These are phyloP conservation scores for Termitomyces titanicus DNA, from an alignment of 768 basidiomycete genomes.

Conservation along the genomic window DNA sequence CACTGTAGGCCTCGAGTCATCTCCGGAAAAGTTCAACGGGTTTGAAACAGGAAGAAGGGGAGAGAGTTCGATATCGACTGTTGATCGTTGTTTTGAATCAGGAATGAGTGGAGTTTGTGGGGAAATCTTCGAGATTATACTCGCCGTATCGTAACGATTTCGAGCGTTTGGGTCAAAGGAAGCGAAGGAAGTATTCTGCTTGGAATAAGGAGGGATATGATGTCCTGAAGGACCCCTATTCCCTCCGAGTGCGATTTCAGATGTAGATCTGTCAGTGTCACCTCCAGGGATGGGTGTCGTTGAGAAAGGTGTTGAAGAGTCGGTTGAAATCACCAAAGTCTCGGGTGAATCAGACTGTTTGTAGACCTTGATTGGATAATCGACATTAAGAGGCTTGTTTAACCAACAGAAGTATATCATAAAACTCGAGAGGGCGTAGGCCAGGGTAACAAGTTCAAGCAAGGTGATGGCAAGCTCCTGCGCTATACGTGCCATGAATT, in stretches of 20 bases:
- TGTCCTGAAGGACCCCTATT: no score
- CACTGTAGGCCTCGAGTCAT: no score
- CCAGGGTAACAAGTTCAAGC: slow-evolving; percentile 28
- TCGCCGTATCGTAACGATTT: no score
- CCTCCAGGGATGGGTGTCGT: background rate
- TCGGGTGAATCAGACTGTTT: background rate
- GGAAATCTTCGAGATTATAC: no score
- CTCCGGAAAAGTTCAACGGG: no score
- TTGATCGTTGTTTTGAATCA: no score
- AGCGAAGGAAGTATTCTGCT: background rate
- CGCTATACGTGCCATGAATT: slow-evolving; percentile 20
- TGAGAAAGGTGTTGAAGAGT: background rate
- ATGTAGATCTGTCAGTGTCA: no score
- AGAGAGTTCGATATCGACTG: no score
- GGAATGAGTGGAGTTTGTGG: no score
- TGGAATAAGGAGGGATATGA: background rate
- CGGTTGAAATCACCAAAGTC: background rate
- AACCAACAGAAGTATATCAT: slow-evolving; percentile 30
- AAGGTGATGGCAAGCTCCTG: slow-evolving; percentile 21
- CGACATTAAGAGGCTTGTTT: slow-evolving; percentile 29
- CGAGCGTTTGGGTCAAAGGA: background rate
- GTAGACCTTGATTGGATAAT: background rate
- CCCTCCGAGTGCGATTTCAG: no score
- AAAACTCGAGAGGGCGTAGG: slow-evolving; percentile 20
- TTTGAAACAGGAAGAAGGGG: no score